Evolutionary conservation across 139 green algal species (phyloP).

Genomic region (Closterium sp.): DNA sequence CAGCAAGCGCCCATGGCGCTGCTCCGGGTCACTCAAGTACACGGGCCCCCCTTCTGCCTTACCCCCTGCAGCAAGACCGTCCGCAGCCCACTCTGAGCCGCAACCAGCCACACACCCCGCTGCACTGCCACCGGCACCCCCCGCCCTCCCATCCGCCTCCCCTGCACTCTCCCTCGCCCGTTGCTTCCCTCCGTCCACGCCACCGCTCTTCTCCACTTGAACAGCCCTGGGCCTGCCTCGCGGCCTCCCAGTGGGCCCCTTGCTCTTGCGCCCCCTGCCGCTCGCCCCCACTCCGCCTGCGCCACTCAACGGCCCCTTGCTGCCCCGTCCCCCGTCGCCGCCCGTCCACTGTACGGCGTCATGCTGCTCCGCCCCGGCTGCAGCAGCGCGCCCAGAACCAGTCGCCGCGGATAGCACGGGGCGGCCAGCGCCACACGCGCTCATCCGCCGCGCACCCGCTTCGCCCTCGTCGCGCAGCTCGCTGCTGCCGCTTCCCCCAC

Average conservation of each 20-base stretch:
- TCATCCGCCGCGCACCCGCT: neutral
- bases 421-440: neutral
- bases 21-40: neutral
- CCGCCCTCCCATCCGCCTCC: conserved; percentile 6
- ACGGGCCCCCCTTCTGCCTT: neutral
- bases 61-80: too few relatives aligned
- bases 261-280: neutral
- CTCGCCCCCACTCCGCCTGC: neutral
- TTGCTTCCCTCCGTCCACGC: neutral
- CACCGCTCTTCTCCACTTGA: neutral
- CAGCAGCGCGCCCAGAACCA: neutral
- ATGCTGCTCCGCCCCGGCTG: neutral
- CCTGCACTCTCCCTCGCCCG: neutral
- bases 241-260: neutral
- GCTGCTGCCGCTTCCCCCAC: neutral
- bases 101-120: neutral
- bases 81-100: neutral
- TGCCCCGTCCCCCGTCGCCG: neutral
- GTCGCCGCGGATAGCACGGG: neutral
- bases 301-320: neutral
- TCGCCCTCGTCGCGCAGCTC: neutral
- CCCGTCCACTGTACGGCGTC: neutral
- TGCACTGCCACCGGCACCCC: neutral
- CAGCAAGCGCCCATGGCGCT: neutral
- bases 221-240: neutral